Evolutionary conservation across 495 filamentous ascomycete species (phyloP).

Genomic region (Talaromyces nanjingensis): DNA sequence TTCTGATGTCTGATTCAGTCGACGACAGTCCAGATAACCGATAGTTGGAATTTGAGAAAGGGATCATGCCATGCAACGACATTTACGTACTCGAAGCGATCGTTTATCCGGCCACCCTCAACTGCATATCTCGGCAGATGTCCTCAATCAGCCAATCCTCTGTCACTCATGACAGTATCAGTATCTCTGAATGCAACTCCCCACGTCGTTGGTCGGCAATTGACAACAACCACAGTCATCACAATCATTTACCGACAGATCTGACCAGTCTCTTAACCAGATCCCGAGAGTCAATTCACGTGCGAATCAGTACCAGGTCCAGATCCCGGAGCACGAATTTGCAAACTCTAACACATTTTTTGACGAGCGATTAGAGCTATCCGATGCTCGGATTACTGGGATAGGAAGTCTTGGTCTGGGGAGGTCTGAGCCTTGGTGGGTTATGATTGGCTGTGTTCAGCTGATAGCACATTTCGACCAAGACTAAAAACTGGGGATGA

Average conservation of each 20-base stretch:
- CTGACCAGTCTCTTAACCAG: too few relatives aligned
- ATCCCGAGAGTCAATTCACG: neutral
- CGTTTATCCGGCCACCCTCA: too few relatives aligned
- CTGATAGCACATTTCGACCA: neutral
- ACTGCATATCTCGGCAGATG: neutral
- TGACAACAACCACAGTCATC: neutral
- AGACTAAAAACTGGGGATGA: neutral
- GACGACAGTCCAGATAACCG: too few relatives aligned
- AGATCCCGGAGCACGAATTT: too few relatives aligned
- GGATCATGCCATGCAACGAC: too few relatives aligned
- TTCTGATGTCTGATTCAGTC: too few relatives aligned
- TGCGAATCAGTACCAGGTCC: neutral
- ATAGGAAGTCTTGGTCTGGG: neutral
- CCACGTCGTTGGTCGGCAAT: neutral
- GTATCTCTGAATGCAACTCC: neutral
- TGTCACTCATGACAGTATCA: too few relatives aligned
- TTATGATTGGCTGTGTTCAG: neutral
- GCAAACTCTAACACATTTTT: too few relatives aligned
- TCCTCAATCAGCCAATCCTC: neutral
- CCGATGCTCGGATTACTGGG: neutral
- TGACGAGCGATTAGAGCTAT: neutral
- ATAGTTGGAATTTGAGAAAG: too few relatives aligned
- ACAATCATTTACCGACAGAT: too few relatives aligned
- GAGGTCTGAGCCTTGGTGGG: neutral
- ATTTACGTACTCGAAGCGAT: too few relatives aligned